Conservation (phyloP, 2,329 filamentous ascomycete species). For the Aspergillus novofumigatus region DNA sequence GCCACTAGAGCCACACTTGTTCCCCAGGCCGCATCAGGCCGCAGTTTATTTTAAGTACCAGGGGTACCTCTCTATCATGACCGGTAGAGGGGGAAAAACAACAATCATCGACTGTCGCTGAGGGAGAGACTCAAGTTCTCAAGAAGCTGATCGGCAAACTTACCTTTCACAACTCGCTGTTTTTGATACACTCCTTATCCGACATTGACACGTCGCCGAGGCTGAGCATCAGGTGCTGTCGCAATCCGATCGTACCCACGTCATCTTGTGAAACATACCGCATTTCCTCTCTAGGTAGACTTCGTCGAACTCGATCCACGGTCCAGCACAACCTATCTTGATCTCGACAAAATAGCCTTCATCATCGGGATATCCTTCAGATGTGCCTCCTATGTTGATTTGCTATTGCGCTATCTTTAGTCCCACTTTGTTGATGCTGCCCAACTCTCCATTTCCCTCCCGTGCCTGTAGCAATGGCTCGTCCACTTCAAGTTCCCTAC, state of each 20-base stretch:
- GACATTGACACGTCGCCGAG: neutral
- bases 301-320: neutral
- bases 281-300: neutral
- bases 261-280: neutral
- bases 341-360: neutral
- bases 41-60: neutral
- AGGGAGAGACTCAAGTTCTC: neutral
- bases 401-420: neutral
- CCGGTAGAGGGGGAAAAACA: neutral
- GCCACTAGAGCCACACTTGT: conserved; percentile 12
- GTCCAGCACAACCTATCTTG: neutral
- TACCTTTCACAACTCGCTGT: neutral
- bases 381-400: neutral
- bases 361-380: neutral
- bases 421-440: conserved; percentile 1
- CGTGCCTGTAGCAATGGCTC: conserved; percentile 23
- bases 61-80: neutral
- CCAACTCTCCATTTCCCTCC: neutral
- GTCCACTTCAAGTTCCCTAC: conserved; percentile 20
- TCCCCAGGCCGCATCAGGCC: conserved; percentile 5
- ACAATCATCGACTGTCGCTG: neutral
- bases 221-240: neutral
- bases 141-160: neutral
- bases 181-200: neutral
- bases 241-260: neutral